Conservation (phyloP, 177 flowering plant species). For the Tripterygium wilfordii region DNA sequence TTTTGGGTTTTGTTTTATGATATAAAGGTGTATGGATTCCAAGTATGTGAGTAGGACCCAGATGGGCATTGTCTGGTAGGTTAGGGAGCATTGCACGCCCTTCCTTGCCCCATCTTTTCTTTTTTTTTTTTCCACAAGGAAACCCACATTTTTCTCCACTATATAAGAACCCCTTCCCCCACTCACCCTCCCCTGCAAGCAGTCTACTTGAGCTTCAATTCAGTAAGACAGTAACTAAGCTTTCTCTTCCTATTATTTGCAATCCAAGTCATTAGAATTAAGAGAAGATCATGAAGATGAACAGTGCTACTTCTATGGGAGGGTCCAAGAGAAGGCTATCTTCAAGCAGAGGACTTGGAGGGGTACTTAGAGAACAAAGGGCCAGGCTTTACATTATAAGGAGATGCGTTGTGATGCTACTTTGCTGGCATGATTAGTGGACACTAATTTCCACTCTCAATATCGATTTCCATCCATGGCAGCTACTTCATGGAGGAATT, state of each 20-base stretch:
- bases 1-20: not conserved
- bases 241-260: not conserved
- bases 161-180: conserved; percentile 18
- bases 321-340: conserved; percentile 44
- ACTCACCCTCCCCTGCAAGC: not conserved
- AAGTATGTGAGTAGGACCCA: conserved; percentile 27
- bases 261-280: no score
- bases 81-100: conserved; percentile 39
- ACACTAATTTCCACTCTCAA: no score
- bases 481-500: not conserved
- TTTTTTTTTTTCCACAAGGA: conserved; percentile 30
- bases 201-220: no score
- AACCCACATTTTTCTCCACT: conserved; percentile 8
- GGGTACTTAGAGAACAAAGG: conserved; percentile 54
- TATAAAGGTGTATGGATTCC: not conserved
- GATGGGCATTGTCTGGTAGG: conserved; percentile 29
- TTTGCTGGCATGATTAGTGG: conserved; percentile 65
- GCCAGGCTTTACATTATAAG: conserved; percentile 65
- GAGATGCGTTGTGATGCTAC: conserved; percentile 75
- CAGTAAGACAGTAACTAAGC: no score
- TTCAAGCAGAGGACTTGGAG: conserved; percentile 53
- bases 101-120: conserved; percentile 36
- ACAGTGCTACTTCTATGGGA: conserved; percentile 25
- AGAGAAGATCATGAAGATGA: no score
- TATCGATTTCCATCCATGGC: not conserved